These are phyloP conservation scores for Mercurialis annua DNA, from an alignment of 345 rosid species.

Conservation along the genomic window DNA sequence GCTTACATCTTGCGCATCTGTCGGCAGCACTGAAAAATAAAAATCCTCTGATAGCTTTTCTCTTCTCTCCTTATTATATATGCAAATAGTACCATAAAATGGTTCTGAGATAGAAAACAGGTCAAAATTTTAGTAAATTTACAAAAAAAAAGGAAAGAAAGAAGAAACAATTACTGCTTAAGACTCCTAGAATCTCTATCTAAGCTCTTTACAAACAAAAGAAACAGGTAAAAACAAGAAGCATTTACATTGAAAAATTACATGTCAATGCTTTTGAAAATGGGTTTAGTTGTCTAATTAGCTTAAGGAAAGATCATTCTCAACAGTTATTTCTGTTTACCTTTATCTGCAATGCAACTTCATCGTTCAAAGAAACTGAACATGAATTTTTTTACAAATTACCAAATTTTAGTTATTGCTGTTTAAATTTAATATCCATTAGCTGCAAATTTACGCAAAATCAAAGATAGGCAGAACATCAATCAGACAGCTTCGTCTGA, in stretches of 20 bases:
- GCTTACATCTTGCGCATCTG: conserved; percentile 86
- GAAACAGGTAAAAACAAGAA: not conserved
- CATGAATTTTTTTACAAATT: not conserved
- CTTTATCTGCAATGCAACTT: not conserved
- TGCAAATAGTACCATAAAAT: conserved; percentile 84
- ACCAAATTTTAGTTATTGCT: not conserved
- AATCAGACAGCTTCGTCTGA: not conserved
- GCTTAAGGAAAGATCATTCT: not conserved
- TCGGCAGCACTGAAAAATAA: conserved; percentile 64
- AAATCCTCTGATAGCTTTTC: conserved; percentile 93
- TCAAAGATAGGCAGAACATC: not conserved
- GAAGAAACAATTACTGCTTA: not conserved
- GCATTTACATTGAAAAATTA: not conserved
- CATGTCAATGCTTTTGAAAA: not conserved
- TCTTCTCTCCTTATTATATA: conserved; percentile 88
- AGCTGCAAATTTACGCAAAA: not conserved
- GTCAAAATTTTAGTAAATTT: conserved; percentile 22
- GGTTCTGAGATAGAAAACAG: conserved; percentile 63
- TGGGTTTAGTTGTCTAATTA: not conserved
- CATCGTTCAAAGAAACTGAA: not conserved
- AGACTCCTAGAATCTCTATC: not conserved
- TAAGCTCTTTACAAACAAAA: not conserved
- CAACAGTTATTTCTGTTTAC: not conserved
- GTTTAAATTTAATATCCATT: not conserved
- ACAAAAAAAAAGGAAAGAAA: not conserved